These are phyloP conservation scores for Phaeosphaeriaceae sp. DNA, from an alignment of 2,329 filamentous ascomycete genomes.

Conservation along the genomic window DNA sequence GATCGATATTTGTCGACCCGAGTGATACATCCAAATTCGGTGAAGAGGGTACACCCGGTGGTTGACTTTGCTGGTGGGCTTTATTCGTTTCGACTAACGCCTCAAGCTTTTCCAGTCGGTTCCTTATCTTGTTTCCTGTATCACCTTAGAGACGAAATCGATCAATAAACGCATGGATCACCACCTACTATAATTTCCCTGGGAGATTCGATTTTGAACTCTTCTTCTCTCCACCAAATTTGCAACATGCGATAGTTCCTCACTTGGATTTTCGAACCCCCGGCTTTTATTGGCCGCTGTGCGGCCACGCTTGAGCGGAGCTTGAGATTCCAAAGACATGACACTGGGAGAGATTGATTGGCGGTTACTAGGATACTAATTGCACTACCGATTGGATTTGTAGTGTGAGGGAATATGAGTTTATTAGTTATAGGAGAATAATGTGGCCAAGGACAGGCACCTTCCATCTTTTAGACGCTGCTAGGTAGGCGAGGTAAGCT, in stretches of 20 bases:
- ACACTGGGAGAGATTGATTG: neutral
- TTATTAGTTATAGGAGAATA: conserved; percentile 1
- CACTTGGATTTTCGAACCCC: neutral
- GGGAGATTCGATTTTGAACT: neutral
- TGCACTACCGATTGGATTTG: neutral
- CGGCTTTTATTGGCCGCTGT: neutral
- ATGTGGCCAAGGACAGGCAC: no score
- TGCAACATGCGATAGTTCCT: neutral
- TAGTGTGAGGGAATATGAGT: neutral
- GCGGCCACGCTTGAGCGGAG: neutral
- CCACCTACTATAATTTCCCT: neutral
- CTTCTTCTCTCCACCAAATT: neutral
- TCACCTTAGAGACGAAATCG: neutral
- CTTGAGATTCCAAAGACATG: neutral
- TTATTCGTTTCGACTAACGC: neutral
- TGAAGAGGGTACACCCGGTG: neutral
- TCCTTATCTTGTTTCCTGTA: neutral
- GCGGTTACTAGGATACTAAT: neutral
- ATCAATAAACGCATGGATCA: neutral
- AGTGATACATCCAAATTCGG: no score
- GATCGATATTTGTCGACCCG: no score
- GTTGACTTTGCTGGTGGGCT: neutral
- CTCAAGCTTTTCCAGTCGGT: neutral
- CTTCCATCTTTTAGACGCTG: no score
- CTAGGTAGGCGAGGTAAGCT: no score